Evolutionary conservation across 2,329 filamentous ascomycete species (phyloP), one percentile per base, ranked within the genome.

Genomic region (Microcyclospora tardicrescens): DNA sequence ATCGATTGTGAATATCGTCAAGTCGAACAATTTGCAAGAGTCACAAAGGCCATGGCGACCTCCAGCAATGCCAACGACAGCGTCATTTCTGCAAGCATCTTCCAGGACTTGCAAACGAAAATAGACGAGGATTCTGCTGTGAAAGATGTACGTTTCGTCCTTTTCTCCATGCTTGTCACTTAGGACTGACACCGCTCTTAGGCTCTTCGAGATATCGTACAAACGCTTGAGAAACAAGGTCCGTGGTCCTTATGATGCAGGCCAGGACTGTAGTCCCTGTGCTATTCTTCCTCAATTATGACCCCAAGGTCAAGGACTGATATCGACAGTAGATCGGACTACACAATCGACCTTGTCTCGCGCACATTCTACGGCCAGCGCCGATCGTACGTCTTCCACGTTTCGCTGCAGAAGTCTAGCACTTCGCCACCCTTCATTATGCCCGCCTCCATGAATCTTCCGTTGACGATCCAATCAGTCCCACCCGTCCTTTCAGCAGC

Each of bases 111-210:
- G 44, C 89, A 95, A 63, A 68, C 73, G 42, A 87, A 87, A 61
- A 84, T 95, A 52, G 91, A 96, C 51, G 81, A 93, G 61, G 91
- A 96, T 59, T 72, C 76, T 8, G 69, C 73, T 39, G 78, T 93
- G 39, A 78, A 84, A 54, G 89, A 96, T 58, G 75, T 78, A 13
- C 11, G 41, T 35, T 9, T 29, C 29, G 33, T 10, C 30, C 30
- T 16, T 8, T 14, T 32, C 10, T 29, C 10, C 27, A n/a, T n/a
- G n/a, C n/a, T n/a, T n/a, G n/a, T n/a, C n/a, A n/a, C n/a, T n/a
- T n/a, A n/a, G n/a, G n/a, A n/a, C n/a, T n/a, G n/a, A n/a, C n/a
- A n/a, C n/a, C n/a, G n/a, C n/a, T n/a, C n/a, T n/a, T n/a, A 79
- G 67, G 77, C 84, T 54, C 73, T 98, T 41, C 76, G 79, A 47